Evolutionary conservation across 768 basidiomycete genomes (phyloP).

Genomic region (Ramaria rubella): DNA sequence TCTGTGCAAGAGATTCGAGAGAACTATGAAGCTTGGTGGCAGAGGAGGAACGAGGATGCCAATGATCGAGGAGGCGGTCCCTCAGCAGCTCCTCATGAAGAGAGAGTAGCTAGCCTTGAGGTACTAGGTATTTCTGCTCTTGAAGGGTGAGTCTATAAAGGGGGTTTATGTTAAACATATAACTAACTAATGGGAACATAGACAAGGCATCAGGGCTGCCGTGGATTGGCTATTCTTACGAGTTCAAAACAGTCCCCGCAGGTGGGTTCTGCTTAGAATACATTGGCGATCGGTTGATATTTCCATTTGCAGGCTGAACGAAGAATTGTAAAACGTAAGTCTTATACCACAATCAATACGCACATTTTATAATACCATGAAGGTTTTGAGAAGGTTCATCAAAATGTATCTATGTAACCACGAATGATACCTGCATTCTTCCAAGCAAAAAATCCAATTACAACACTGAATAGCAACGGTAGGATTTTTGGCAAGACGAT

Average conservation of each 20-base stretch:
- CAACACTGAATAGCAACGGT: neutral
- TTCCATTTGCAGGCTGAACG: neutral
- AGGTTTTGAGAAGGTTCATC: too few relatives aligned
- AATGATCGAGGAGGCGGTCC: constrained; percentile 37
- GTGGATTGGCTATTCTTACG: constrained; percentile 94
- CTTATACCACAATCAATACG: neutral
- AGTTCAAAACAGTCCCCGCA: constrained; percentile 77
- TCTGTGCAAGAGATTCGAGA: constrained; percentile 88
- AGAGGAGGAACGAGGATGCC: constrained; percentile 64
- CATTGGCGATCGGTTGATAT: neutral
- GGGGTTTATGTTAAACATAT: neutral
- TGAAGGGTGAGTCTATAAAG: constrained; percentile 61
- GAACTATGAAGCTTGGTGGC: constrained; percentile 83
- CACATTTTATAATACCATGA: neutral
- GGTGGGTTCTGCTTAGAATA: constrained; percentile 25
- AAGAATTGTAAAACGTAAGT: neutral
- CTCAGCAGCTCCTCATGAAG: constrained; percentile 34
- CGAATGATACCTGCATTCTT: neutral
- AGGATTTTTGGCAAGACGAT: neutral
- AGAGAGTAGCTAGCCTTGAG: constrained; percentile 68
- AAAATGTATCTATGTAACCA: neutral
- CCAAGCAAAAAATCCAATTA: neutral
- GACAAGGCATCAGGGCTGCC: constrained; percentile 43
- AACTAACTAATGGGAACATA: neutral
- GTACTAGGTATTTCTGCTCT: constrained; percentile 89